Conservation (phyloP, 768 basidiomycete species). For the Suillus discolor region DNA sequence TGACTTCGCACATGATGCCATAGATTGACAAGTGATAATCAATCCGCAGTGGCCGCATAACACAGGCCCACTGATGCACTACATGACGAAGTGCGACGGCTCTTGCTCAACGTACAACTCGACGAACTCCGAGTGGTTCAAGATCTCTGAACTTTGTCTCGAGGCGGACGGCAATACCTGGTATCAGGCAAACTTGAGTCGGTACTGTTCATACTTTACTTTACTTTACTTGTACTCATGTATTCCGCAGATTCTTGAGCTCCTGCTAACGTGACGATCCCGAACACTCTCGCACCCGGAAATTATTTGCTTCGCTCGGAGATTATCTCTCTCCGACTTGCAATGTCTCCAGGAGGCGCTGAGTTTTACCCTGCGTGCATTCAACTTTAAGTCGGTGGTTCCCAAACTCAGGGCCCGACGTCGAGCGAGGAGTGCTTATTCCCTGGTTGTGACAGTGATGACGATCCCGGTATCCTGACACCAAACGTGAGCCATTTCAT, state of each 20-base stretch:
- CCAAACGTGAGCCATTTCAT: conserved; percentile 38
- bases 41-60: conserved; percentile 51
- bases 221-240: conserved; percentile 6
- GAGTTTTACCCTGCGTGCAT: conserved; percentile 36
- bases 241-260: conserved; percentile 35
- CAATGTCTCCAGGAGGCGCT: conserved; percentile 55
- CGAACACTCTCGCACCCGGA: conserved; percentile 58
- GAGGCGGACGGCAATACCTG: conserved; percentile 41
- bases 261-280: conserved; percentile 46
- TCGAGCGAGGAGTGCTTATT: conserved; percentile 50
- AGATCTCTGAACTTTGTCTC: conserved; percentile 57
- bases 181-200: conserved; percentile 53
- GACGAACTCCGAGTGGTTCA: conserved; percentile 69
- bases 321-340: conserved; percentile 76
- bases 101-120: conserved; percentile 64
- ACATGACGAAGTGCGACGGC: conserved; percentile 63
- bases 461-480: conserved; percentile 68
- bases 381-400: conserved; percentile 32
- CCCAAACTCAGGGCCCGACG: conserved; percentile 21
- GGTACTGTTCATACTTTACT: conserved; percentile 24
- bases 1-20: conserved; percentile 3
- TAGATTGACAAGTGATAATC: not conserved
- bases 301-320: conserved; percentile 79
- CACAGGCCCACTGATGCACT: conserved; percentile 71
- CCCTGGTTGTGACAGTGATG: conserved; percentile 72